phyloP scores from a whole-genome alignment of 495 filamentous ascomycete species.

The Neurospora terricola region DNA sequence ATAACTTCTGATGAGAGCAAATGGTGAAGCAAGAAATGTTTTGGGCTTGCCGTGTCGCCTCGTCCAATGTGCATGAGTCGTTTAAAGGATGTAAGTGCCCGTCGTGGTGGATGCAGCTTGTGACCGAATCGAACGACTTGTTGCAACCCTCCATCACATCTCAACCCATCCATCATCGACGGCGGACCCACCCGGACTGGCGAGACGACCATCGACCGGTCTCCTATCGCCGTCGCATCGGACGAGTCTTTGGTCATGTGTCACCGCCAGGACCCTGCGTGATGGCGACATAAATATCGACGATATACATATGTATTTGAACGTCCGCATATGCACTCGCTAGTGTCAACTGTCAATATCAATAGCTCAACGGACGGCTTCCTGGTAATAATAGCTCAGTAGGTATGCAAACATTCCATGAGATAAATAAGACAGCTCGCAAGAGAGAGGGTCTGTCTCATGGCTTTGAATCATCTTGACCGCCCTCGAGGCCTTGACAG shows the following conservation, averaged over 20 bases:
- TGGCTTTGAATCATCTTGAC: background rate
- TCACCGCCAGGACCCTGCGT: background rate
- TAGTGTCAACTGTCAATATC: background rate
- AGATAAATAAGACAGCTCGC: background rate
- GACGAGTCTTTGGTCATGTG: background rate
- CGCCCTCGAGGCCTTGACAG: background rate
- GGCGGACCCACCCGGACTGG: background rate
- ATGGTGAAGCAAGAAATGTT: background rate
- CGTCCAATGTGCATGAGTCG: background rate
- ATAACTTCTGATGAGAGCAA: background rate
- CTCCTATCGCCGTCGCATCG: background rate
- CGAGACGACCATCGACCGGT: background rate
- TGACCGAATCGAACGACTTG: background rate
- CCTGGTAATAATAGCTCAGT: background rate
- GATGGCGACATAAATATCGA: background rate
- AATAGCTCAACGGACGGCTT: background rate
- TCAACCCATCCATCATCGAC: background rate
- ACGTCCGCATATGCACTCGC: background rate
- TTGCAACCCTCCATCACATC: background rate
- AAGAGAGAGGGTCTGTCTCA: background rate
- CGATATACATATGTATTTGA: background rate
- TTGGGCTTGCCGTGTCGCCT: background rate
- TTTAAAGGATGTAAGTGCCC: background rate
- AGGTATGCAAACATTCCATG: background rate
- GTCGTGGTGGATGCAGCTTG: background rate